Conservation (phyloP, 331 rosid genomes). For the Quercus tomentella region DNA sequence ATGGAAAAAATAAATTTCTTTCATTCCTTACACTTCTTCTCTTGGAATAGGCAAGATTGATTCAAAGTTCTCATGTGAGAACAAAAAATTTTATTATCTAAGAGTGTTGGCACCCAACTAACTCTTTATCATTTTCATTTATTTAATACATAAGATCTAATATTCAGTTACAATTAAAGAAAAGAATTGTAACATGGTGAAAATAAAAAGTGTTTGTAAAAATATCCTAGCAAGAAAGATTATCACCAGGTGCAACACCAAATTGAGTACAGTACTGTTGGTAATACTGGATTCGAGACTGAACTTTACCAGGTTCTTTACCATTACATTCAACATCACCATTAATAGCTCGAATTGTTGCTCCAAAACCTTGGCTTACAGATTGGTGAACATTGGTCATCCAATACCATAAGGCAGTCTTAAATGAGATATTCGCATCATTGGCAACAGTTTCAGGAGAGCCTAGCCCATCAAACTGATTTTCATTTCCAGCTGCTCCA, state of each 20-base stretch:
- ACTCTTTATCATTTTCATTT: no score
- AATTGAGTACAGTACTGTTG: conserved; percentile 50
- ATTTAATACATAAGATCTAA: no score
- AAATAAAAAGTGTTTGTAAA: neutral
- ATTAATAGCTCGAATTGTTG: conserved; percentile 75
- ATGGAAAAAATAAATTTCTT: no score
- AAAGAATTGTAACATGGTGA: no score
- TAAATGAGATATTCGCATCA: conserved; percentile 48
- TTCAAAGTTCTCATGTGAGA: no score
- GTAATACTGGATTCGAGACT: conserved; percentile 38
- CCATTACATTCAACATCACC: conserved; percentile 68
- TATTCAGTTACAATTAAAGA: no score
- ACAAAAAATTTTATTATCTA: no score
- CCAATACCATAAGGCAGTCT: conserved; percentile 82
- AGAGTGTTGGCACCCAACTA: no score
- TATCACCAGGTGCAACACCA: conserved; percentile 65
- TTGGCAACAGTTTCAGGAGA: conserved; percentile 56
- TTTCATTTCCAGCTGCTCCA: conserved; percentile 56
- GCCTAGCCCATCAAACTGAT: conserved; percentile 48
- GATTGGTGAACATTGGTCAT: conserved; percentile 49
- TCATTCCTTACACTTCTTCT: no score
- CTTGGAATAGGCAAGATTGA: no score
- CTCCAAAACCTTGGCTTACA: conserved; percentile 53
- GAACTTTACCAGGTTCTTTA: conserved; percentile 36
- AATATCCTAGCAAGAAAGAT: conserved; percentile 46